A percentile compares a stretch with the other conserved stretches of the same genome.
Conservation (phyloP, 2,329 filamentous ascomycete species). For the Coniochaeta hoffmannii region DNA sequence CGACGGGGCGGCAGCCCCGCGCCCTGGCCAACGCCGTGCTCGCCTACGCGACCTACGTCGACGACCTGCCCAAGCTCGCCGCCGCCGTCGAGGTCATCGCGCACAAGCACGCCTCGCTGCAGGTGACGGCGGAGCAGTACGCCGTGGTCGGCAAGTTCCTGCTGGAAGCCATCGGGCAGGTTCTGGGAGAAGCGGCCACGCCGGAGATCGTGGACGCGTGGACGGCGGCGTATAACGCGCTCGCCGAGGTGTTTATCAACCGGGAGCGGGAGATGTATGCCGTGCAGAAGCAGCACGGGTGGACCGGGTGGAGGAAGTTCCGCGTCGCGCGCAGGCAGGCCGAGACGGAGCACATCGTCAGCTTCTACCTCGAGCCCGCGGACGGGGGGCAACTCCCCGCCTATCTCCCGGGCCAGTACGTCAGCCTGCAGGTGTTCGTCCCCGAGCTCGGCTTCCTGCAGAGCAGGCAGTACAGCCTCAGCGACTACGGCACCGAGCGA, state of each 20-base stretch:
- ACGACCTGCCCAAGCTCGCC: conserved; percentile 54
- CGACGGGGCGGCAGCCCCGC: conserved; percentile 58
- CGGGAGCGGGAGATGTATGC: conserved; percentile 58
- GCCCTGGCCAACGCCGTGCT: conserved; percentile 63
- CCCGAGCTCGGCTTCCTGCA: conserved; percentile 58
- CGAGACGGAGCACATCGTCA: conserved; percentile 50
- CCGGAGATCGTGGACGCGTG: conserved; percentile 62
- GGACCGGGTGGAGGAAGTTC: conserved; percentile 44
- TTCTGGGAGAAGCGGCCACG: conserved; percentile 62
- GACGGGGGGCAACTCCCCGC: conserved; percentile 49
- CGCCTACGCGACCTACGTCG: conserved; percentile 66
- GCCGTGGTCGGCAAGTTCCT: conserved; percentile 61
- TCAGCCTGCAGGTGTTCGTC: conserved; percentile 57
- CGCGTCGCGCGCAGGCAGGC: conserved; percentile 51
- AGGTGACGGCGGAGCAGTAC: conserved; percentile 63
- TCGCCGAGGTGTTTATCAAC: conserved; percentile 64
- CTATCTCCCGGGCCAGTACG: conserved; percentile 67
- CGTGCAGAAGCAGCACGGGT: conserved; percentile 25
- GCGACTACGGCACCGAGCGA: conserved; percentile 42
- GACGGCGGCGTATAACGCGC: conserved; percentile 62
- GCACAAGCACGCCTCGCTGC: conserved; percentile 69
- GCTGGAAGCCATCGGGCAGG: conserved; percentile 57
- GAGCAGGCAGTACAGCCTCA: conserved; percentile 69
- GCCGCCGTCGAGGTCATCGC: conserved; percentile 60
- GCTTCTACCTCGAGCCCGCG: conserved; percentile 61